Evolutionary conservation across 2,329 filamentous ascomycete species (phyloP).

Genomic region (Didymella lethalis): DNA sequence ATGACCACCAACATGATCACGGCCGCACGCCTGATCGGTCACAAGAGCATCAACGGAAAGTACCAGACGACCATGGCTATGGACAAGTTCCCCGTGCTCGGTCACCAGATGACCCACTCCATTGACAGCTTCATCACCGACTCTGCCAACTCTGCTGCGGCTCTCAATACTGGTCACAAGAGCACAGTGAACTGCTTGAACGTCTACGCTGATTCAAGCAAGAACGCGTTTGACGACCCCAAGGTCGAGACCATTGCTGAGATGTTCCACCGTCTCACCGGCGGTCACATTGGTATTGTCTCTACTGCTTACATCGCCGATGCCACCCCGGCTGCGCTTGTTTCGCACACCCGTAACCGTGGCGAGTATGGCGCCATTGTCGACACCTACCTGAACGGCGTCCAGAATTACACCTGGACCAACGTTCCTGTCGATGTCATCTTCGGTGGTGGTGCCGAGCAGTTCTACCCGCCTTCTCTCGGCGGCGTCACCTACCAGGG

Average conservation of each 20-base stretch:
- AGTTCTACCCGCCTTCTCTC: slow-evolving; percentile 68
- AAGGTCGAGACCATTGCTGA: slow-evolving; percentile 86
- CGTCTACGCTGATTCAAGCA: slow-evolving; percentile 80
- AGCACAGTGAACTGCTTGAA: slow-evolving; percentile 82
- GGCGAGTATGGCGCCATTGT: slow-evolving; percentile 74
- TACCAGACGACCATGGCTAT: slow-evolving; percentile 78
- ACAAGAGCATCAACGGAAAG: slow-evolving; percentile 84
- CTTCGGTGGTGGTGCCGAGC: slow-evolving; percentile 83
- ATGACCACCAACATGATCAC: slow-evolving; percentile 80
- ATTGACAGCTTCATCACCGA: slow-evolving; percentile 87
- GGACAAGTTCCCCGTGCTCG: slow-evolving; percentile 85
- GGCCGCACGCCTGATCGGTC: slow-evolving; percentile 79
- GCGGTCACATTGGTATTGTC: slow-evolving; percentile 68
- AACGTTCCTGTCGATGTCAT: slow-evolving; percentile 76
- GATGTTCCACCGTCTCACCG: slow-evolving; percentile 74
- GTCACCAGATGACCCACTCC: slow-evolving; percentile 88
- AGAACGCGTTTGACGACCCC: slow-evolving; percentile 78
- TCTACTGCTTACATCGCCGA: slow-evolving; percentile 84
- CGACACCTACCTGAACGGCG: slow-evolving; percentile 77
- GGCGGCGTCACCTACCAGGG: slow-evolving; percentile 70
- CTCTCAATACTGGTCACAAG: slow-evolving; percentile 85
- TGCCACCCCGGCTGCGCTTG: slow-evolving; percentile 74
- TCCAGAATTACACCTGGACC: slow-evolving; percentile 84
- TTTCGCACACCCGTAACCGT: slow-evolving; percentile 72
- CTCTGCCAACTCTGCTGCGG: slow-evolving; percentile 83